Base-by-base conservation (phyloP, 805 yeast genomes). In the Metschnikowia sp. region DNA sequence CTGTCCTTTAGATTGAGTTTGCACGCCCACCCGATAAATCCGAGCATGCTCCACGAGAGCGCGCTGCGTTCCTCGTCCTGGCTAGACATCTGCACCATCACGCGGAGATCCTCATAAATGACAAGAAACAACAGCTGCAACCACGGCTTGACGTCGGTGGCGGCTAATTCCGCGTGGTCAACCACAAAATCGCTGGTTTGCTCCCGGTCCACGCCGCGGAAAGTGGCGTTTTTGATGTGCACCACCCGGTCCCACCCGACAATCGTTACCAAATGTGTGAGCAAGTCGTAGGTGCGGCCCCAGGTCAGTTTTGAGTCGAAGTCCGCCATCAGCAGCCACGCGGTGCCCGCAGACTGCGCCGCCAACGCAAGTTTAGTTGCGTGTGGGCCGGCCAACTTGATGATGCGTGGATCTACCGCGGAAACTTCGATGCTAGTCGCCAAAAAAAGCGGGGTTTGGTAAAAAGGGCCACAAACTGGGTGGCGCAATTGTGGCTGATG, bases 231-330 rank as follows among this genome's bases (percentile, higher is more conserved):
- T 49, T 96, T 79, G 34, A 83, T 59, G 47, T 73, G 70, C 54
- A 91, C 73, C 32, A 89, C 64, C 32, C 76, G 79, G 55, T 88
- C 88, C 99, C 99, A 92, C 4, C 97, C 97, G 36, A 83, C 70
- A 22, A 75, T 67, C 15, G 83, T 76, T 3, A 83, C 81, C 53
- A 94, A 77, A 8, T 81, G 72, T 4, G 95, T 82, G 47, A 92
- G 65, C 47, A 90, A 65, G 37, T 83, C 84, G 62, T 88, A 92
- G 8, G 67, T 58, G 38, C 73, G 60, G 9, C 76, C 77, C 75
- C 75, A 71, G 2, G 74, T 67, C 1, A 74, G 69, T 30, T 57
- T 62, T 33, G 57, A 57, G 39, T 57, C 58, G 47, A 69, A 70
- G 43, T 69, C 74, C 10, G 68, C 40, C 8, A 69, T 55, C 4